Percentiles rank a stretch among this genome's conserved stretches.
These are phyloP conservation scores for Pythium scleroteichum DNA, from an alignment of 352 stramenopile species.

Conservation along the genomic window DNA sequence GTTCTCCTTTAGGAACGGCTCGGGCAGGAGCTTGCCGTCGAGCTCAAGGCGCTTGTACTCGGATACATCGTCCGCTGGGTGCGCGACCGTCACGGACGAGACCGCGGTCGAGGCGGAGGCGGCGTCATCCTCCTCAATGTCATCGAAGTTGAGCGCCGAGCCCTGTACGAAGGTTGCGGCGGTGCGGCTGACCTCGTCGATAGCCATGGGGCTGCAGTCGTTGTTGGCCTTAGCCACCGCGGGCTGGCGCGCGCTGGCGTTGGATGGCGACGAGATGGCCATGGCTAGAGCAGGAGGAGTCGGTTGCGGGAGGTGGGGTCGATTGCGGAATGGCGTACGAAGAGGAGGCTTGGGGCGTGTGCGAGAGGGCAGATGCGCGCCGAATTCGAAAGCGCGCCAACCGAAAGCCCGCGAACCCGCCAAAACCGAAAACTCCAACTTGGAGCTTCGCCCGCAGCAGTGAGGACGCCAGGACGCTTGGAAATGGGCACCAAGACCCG, in stretches of 20 bases:
- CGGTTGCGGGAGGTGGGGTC: constrained; percentile 3
- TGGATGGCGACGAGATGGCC: constrained; percentile 16
- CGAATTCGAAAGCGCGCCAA: constrained; percentile 33
- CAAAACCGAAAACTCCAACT: not conserved
- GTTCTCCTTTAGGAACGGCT: constrained; percentile 96
- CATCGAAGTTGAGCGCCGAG: constrained; percentile 28
- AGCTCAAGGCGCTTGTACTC: constrained; percentile 89
- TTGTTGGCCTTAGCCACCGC: constrained; percentile 13
- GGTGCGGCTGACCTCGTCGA: constrained; percentile 11
- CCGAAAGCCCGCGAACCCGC: constrained; percentile 20
- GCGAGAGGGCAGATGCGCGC: constrained; percentile 13
- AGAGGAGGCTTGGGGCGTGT: not conserved
- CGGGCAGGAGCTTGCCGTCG: constrained; percentile 75
- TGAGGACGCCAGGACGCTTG: constrained; percentile 3
- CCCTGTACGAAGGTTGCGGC: not conserved
- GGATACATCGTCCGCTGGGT: constrained; percentile 45
- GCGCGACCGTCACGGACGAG: constrained; percentile 3
- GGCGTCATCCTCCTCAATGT: constrained; percentile 23
- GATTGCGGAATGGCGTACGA: constrained; percentile 24
- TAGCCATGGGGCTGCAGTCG: constrained; percentile 25
- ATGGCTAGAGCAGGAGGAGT: not conserved
- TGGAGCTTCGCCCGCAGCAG: not conserved
- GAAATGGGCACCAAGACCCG: not conserved
- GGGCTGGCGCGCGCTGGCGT: constrained; percentile 9
- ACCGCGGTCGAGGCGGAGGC: constrained; percentile 1